Base-by-base conservation (phyloP, 1,139 yeast species). In the Debaryomyces coudertii region DNA sequence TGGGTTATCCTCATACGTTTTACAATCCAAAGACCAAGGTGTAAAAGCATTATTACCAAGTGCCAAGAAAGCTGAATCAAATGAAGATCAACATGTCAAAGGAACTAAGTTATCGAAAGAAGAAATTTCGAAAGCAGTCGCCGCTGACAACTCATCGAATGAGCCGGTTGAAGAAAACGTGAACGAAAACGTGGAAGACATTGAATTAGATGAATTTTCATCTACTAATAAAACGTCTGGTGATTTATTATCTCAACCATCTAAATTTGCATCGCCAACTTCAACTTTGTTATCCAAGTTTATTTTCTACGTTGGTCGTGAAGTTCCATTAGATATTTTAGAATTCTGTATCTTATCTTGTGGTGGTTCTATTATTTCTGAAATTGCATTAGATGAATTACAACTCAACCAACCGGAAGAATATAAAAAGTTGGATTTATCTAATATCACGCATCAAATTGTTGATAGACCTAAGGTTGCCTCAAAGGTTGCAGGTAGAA, bases 241-340 rank as follows among this genome's bases (percentile, higher is more conserved):
- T 57, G 98, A 92, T 63, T 63, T 79, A 46, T 78, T 93, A 55
- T 75, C 77, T 41, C 99, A 93, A 70, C 99, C 98, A 36, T 77
- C 85, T 22, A 76, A 80, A 58, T 79, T 68, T 51, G 74, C 82
- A 28, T 77, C 82, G 29, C 79, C 85, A 39, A 73, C 81, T 16
- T 78, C 90, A 11, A 75, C 76, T 28, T 71, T 93, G 47, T 89
- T 93, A 63, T 75, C 85, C 44, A 79, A 82, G 48, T 87, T 90
- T 62, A 81, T 87, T 6, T 92, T 93, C 66, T 93, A 72, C 63
- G 82, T 95, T 51, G 97, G 98, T 47, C 86, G 99, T 69, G 99
- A 93, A 72, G 99, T 93, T 38, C 90, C 98, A 22, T 76, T 92
- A 53, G 98, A 93, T 57, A 82, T 92, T 55, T 75, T 92, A 54